A percentile compares a stretch with the other conserved stretches of the same genome.
Conservation (phyloP, 805 yeast genomes). For the Ogataea siamensis region DNA sequence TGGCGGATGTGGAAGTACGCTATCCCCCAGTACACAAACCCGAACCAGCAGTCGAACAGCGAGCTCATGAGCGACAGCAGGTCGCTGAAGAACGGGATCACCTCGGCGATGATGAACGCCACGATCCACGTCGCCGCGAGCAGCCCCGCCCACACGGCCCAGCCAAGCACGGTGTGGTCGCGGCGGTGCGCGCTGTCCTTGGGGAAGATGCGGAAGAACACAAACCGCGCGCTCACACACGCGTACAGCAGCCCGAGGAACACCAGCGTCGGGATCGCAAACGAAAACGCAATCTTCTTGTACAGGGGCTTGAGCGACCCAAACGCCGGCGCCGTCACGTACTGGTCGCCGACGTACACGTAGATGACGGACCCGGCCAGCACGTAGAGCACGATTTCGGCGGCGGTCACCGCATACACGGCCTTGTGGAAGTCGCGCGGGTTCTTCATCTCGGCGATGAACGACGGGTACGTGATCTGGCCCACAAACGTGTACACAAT, state of each 20-base stretch:
- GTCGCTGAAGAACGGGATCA: slow-evolving; percentile 62
- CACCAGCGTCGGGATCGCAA: slow-evolving; percentile 57
- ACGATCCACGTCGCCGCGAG: slow-evolving; percentile 46
- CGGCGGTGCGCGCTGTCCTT: slow-evolving; percentile 42
- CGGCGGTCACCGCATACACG: slow-evolving; percentile 46
- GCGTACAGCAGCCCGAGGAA: slow-evolving; percentile 56
- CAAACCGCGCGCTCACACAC: slow-evolving; percentile 52
- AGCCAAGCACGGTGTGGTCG: slow-evolving; percentile 49
- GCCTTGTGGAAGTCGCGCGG: slow-evolving; percentile 61
- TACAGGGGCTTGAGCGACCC: slow-evolving; percentile 47
- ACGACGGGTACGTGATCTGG: slow-evolving; percentile 61
- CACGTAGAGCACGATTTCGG: slow-evolving; percentile 49
- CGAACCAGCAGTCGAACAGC: slow-evolving; percentile 64
- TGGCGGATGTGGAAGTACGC: slow-evolving; percentile 49
- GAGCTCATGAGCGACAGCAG: slow-evolving; percentile 58
- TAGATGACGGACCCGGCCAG: slow-evolving; percentile 58
- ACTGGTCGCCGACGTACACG: slow-evolving; percentile 54
- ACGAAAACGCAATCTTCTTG: slow-evolving; percentile 57
- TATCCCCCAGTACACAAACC: slow-evolving; percentile 61
- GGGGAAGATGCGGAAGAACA: slow-evolving; percentile 46
- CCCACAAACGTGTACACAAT: slow-evolving; percentile 65
- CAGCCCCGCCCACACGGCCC: slow-evolving; percentile 50
- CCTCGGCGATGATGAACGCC: slow-evolving; percentile 61
- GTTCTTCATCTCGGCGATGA: slow-evolving; percentile 56
- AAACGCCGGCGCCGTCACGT: slow-evolving; percentile 59